A percentile compares a stretch with the other conserved stretches of the same genome.
These are phyloP conservation scores for Sordariomycetes sp. DNA, from an alignment of 2,329 filamentous ascomycete genomes.

Conservation along the genomic window DNA sequence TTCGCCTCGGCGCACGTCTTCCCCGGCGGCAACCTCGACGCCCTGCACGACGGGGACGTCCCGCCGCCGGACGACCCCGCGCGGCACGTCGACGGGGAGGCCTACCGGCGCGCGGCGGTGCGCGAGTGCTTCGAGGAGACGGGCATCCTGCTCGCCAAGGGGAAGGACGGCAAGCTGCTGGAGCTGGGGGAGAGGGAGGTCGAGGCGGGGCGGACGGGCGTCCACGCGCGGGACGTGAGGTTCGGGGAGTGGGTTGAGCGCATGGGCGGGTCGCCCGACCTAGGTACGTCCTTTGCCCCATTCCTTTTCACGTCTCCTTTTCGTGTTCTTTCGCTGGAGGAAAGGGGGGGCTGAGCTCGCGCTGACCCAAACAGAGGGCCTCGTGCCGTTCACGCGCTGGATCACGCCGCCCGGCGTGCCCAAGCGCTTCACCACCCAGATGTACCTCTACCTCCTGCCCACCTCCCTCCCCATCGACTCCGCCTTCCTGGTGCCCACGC, in stretches of 20 bases:
- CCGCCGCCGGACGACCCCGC: conserved; percentile 30
- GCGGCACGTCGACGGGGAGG: conserved; percentile 58
- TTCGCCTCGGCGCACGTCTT: conserved; percentile 95
- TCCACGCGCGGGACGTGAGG: conserved; percentile 54
- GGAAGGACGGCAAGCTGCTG: conserved; percentile 39
- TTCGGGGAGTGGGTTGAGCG: conserved; percentile 56
- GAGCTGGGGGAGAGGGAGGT: conserved; percentile 48
- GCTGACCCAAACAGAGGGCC: conserved; percentile 30
- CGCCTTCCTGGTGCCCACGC: conserved; percentile 50
- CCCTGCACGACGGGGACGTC: conserved; percentile 60
- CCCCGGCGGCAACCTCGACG: conserved; percentile 76
- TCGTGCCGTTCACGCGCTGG: conserved; percentile 86
- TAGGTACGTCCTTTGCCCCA: conserved; percentile 34
- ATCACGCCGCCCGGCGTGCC: conserved; percentile 65
- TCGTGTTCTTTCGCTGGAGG: no score
- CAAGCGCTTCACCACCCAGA: conserved; percentile 84
- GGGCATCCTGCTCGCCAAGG: conserved; percentile 64
- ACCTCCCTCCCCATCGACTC: neutral
- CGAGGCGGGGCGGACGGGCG: conserved; percentile 53
- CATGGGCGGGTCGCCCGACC: conserved; percentile 53
- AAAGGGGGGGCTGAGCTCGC: neutral
- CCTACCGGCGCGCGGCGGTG: conserved; percentile 75
- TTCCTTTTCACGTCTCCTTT: neutral
- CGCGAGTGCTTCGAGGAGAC: conserved; percentile 94
- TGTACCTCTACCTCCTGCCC: conserved; percentile 90